Evolutionary conservation across 257 asterid species (phyloP).

Genomic region (Ophiorrhiza pumila): DNA sequence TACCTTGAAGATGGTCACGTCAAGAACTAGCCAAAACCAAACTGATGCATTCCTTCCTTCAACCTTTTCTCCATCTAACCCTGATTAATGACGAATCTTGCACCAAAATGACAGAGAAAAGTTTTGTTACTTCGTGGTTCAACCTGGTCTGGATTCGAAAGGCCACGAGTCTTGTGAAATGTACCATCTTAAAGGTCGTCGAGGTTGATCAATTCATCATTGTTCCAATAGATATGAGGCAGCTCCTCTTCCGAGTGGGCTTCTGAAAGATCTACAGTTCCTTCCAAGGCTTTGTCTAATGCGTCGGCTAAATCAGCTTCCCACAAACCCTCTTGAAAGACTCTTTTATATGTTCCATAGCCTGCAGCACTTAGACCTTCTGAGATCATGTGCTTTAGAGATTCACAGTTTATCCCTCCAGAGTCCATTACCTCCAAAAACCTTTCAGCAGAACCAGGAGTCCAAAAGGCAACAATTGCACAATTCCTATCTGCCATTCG

Average conservation of each 20-base stretch:
- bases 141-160: neutral
- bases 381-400: slow-evolving; percentile 44
- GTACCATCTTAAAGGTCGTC: slow-evolving; percentile 51
- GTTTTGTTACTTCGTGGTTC: too few relatives aligned
- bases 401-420: slow-evolving; percentile 31
- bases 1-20: neutral
- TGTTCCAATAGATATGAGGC: slow-evolving; percentile 50
- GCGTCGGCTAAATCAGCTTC: slow-evolving; percentile 59
- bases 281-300: slow-evolving; percentile 55
- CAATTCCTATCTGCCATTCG: slow-evolving; percentile 67
- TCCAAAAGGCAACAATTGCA: slow-evolving; percentile 68
- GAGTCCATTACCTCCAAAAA: slow-evolving; percentile 54
- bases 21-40: neutral
- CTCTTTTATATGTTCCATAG: slow-evolving; percentile 51
- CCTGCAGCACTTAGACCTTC: slow-evolving; percentile 66
- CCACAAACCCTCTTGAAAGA: slow-evolving; percentile 52
- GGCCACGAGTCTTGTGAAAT: neutral
- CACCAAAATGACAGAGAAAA: too few relatives aligned
- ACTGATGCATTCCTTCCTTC: too few relatives aligned
- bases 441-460: slow-evolving; percentile 40
- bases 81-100: too few relatives aligned
- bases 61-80: too few relatives aligned
- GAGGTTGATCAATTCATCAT: slow-evolving; percentile 59
- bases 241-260: slow-evolving; percentile 33
- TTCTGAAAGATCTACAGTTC: slow-evolving; percentile 32